Evolutionary conservation across 164 flowering plant species (phyloP).

Genomic region (Kalanchoe fedtschenkoi): DNA sequence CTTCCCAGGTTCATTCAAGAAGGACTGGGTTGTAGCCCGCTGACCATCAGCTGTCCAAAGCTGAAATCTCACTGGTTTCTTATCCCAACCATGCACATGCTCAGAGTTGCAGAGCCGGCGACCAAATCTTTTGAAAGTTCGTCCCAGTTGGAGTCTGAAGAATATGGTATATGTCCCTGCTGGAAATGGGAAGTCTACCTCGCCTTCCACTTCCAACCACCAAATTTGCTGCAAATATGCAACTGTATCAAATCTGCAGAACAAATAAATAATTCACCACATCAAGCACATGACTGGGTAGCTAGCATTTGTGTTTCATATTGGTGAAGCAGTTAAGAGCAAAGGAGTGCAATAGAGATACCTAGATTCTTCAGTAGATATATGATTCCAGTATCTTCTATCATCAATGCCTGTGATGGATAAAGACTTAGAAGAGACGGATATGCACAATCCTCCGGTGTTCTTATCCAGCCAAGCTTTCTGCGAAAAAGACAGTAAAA

Average conservation of each 20-base stretch:
- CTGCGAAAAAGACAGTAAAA: conserved; percentile 30
- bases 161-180: conserved; percentile 43
- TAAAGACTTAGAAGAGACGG: conserved; percentile 60
- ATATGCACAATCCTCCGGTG: conserved; percentile 55
- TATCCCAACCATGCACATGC: conserved; percentile 65
- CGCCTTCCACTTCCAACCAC: conserved; percentile 72
- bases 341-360: conserved; percentile 13
- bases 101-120: conserved; percentile 47
- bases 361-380: conserved; percentile 84
- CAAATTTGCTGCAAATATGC: conserved; percentile 71
- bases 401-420: conserved; percentile 86
- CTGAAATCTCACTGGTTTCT: conserved; percentile 53
- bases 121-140: conserved; percentile 32
- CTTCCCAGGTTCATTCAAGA: conserved; percentile 33
- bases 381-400: conserved; percentile 80
- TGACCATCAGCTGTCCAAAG: conserved; percentile 53
- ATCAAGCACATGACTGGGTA: too few relatives aligned
- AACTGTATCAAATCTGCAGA: conserved; percentile 31
- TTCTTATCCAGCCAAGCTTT: conserved; percentile 73
- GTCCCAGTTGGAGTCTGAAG: conserved; percentile 51
- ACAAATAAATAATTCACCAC: background rate
- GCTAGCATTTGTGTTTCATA: too few relatives aligned
- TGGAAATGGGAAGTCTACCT: conserved; percentile 58
- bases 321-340: background rate
- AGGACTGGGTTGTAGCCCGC: conserved; percentile 31